Conservation (phyloP, 768 basidiomycete genomes). For the Candolleomyces efflorescens region DNA sequence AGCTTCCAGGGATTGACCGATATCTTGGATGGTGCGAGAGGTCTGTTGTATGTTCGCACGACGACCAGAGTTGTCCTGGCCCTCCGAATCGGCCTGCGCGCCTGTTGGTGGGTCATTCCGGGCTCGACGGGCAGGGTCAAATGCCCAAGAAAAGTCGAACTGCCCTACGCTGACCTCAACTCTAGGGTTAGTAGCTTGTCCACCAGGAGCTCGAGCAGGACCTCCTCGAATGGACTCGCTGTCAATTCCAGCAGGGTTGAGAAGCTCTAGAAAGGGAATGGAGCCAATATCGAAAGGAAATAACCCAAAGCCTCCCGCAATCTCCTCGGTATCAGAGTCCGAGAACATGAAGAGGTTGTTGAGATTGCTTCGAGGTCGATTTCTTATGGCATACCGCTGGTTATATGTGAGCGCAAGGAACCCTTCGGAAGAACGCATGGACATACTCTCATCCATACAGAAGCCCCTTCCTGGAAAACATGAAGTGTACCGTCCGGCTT, state of each 20-base stretch:
- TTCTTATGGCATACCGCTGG: not conserved
- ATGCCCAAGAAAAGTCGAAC: no score
- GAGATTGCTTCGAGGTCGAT: not conserved
- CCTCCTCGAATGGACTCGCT: not conserved
- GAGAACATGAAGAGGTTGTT: constrained; percentile 1
- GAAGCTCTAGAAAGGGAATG: not conserved
- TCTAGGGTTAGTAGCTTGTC: no score
- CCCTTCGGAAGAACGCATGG: not conserved
- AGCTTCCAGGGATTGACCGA: constrained; percentile 19
- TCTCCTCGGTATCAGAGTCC: constrained; percentile 3
- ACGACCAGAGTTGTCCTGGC: not conserved
- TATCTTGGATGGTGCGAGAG: constrained; percentile 7
- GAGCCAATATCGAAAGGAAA: not conserved
- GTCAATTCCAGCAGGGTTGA: not conserved
- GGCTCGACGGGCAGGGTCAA: not conserved
- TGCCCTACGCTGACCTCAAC: no score
- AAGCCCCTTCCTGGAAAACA: constrained; percentile 51
- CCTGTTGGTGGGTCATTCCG: not conserved
- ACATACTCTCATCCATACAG: constrained; percentile 43
- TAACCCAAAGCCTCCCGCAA: not conserved
- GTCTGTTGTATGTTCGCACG: not conserved
- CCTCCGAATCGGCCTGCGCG: not conserved
- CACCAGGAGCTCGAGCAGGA: no score
- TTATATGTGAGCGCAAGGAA: not conserved
- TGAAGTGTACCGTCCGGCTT: constrained; percentile 63